These are phyloP conservation scores for Trichosporon coremiiforme DNA, from an alignment of 1,284 basidiomycete species.

Conservation along the genomic window DNA sequence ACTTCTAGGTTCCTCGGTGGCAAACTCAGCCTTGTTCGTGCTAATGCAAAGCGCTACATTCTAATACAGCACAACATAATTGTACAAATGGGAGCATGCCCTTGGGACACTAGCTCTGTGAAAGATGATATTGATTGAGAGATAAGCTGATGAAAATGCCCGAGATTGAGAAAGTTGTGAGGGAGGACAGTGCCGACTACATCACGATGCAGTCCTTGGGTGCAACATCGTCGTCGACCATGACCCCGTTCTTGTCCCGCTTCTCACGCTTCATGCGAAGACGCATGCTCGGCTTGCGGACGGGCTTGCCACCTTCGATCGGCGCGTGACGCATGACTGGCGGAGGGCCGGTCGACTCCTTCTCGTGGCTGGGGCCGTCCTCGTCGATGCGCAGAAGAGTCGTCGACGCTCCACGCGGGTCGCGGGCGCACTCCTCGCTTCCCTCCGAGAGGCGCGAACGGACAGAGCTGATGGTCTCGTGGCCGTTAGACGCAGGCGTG, in stretches of 20 bases:
- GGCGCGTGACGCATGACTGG: slow-evolving; percentile 20
- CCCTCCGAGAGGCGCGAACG: slow-evolving; percentile 29
- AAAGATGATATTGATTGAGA: slow-evolving; percentile 6
- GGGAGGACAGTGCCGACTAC: background rate
- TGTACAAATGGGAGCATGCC: background rate
- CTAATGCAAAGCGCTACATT: slow-evolving; percentile 17
- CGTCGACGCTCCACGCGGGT: slow-evolving; percentile 24
- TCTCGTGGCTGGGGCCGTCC: slow-evolving; percentile 26
- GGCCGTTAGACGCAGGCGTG: background rate
- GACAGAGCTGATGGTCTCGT: slow-evolving; percentile 22
- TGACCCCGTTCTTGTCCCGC: background rate
- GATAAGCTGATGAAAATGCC: slow-evolving; percentile 4
- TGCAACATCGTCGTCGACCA: slow-evolving; percentile 13
- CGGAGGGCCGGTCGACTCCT: background rate
- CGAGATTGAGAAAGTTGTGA: background rate
- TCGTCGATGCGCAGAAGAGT: slow-evolving; percentile 33
- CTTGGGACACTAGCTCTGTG: background rate
- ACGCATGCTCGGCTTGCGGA: slow-evolving; percentile 16
- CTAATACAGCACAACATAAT: slow-evolving; percentile 16
- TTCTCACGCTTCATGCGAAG: slow-evolving; percentile 17
- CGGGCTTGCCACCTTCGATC: slow-evolving; percentile 21
- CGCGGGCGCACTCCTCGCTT: slow-evolving; percentile 26
- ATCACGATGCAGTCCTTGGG: slow-evolving; percentile 16
- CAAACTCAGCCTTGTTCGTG: background rate
- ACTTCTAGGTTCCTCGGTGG: too few relatives aligned